These are phyloP conservation scores for Solanum phureja DNA, from an alignment of 257 asterid species.

Conservation along the genomic window DNA sequence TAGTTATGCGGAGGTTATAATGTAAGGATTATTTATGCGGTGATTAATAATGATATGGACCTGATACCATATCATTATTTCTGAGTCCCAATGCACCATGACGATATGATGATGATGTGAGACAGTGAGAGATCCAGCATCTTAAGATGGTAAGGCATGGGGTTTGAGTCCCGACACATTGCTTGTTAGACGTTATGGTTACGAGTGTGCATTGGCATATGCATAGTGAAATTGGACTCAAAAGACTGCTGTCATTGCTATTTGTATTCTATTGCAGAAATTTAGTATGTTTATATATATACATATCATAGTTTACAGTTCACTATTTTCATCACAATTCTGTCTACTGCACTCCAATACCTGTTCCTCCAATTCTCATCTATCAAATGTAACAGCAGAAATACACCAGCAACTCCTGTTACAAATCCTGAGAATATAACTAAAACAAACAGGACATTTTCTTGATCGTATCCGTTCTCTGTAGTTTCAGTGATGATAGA, in stretches of 20 bases:
- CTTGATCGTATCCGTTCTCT: background rate
- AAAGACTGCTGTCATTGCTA: background rate
- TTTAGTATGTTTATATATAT: background rate
- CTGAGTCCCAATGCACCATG: background rate
- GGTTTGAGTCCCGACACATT: background rate
- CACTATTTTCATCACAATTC: background rate
- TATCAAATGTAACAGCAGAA: background rate
- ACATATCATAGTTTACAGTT: background rate
- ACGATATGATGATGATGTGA: background rate
- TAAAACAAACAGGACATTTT: background rate
- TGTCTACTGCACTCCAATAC: constrained; percentile 8
- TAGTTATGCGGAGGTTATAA: background rate
- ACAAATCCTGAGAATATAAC: background rate
- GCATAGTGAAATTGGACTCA: background rate
- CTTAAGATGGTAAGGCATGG: background rate
- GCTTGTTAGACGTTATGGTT: background rate
- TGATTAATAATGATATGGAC: background rate
- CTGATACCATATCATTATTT: background rate
- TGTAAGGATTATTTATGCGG: background rate
- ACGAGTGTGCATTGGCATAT: background rate
- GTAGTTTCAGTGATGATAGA: background rate
- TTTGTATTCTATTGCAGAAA: background rate
- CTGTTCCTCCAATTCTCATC: background rate
- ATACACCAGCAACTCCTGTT: background rate
- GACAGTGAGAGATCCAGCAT: background rate